Conservation (phyloP, 768 basidiomycete species). For the Mycena pura region DNA sequence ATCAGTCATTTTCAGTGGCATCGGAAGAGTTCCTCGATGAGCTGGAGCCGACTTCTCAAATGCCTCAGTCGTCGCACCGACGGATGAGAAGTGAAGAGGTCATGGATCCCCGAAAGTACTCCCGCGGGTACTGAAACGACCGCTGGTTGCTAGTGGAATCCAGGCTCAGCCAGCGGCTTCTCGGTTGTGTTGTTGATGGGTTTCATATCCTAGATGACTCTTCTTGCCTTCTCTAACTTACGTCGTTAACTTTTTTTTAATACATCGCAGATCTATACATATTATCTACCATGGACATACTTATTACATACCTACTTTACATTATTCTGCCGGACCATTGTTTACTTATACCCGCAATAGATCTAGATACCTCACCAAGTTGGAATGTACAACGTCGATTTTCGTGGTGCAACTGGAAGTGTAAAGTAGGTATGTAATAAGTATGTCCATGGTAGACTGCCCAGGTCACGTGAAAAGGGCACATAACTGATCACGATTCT, state of each 20-base stretch:
- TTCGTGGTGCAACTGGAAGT: too few species aligned
- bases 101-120: slow-evolving; percentile 58
- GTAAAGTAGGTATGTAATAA: slow-evolving; percentile 24
- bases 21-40: slow-evolving; percentile 50
- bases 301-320: slow-evolving; percentile 24
- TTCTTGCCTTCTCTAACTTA: slow-evolving; percentile 49
- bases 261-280: slow-evolving; percentile 28
- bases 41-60: slow-evolving; percentile 40
- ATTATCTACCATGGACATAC: slow-evolving; percentile 16
- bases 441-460: slow-evolving; percentile 1
- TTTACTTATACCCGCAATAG: slow-evolving; percentile 17
- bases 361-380: too few species aligned
- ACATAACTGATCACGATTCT: too few species aligned
- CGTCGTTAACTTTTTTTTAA: slow-evolving; percentile 49
- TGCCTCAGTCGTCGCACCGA: slow-evolving; percentile 46
- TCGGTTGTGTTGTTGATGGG: slow-evolving; percentile 18
- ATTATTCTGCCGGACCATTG: slow-evolving; percentile 2
- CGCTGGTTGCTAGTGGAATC: slow-evolving; percentile 37
- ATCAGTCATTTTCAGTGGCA: slow-evolving; percentile 56
- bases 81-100: slow-evolving; percentile 50
- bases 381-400: too few species aligned
- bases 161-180: slow-evolving; percentile 26
- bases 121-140: slow-evolving; percentile 53
- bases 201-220: slow-evolving; percentile 26
- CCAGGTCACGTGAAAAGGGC: too few species aligned